Conservation (phyloP, 139 green algal species). For the Picochlorum sp. region DNA sequence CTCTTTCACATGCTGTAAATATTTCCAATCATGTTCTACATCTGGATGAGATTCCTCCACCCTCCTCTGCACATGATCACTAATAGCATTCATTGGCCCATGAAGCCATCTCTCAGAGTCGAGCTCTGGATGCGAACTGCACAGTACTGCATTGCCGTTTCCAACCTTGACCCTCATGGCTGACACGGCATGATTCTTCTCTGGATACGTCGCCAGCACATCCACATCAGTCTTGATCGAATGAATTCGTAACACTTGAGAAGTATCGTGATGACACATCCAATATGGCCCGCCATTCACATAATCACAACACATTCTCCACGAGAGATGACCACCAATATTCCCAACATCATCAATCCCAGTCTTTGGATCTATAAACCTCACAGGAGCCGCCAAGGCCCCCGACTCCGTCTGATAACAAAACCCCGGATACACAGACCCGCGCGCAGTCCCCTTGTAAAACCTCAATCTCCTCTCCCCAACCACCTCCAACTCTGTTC, state of each 20-base stretch:
- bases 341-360: not conserved
- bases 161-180: slow-evolving; percentile 20
- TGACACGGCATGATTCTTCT: slow-evolving; percentile 7
- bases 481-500: slow-evolving; percentile 41
- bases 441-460: slow-evolving; percentile 44
- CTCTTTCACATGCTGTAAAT: not conserved
- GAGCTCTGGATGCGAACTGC: slow-evolving; percentile 60
- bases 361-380: slow-evolving; percentile 6
- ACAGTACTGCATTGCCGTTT: slow-evolving; percentile 26
- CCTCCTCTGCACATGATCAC: not conserved
- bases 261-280: too few relatives aligned
- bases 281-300: slow-evolving; percentile 61
- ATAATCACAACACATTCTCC: slow-evolving; percentile 43
- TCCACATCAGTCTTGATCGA: slow-evolving; percentile 1
- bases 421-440: slow-evolving; percentile 43
- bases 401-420: slow-evolving; percentile 43
- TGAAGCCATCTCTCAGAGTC: slow-evolving; percentile 11
- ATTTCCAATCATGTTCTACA: not conserved
- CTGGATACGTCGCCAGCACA: slow-evolving; percentile 9
- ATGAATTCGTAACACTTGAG: too few relatives aligned
- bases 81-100: not conserved
- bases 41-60: not conserved
- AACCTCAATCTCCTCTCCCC: slow-evolving; percentile 55
- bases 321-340: slow-evolving; percentile 3
- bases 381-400: slow-evolving; percentile 31